Base-by-base conservation (phyloP, 352 stramenopile species). In the Thalassiosira exigua region DNA sequence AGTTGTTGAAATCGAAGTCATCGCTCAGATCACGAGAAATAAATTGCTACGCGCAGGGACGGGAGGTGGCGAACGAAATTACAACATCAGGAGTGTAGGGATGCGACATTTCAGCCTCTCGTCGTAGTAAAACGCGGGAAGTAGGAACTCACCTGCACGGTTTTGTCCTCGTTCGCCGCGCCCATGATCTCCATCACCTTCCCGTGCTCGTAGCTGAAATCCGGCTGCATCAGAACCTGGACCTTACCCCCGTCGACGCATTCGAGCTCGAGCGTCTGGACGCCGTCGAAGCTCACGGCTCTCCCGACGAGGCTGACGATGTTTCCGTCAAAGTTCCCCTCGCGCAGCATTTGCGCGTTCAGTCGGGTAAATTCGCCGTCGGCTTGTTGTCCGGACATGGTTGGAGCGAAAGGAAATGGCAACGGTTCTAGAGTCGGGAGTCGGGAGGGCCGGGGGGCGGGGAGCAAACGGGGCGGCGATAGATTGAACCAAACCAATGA, bases 131-230 rank as follows among this genome's bases (percentile, higher is more conserved):
- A 72, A n/a, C 5, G 14, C 17, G 0, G 58, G 39, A 42, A 27
- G 50, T 4, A 56, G 4, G 69, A 12, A 80, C 85, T 36, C 67
- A 91, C 85, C 67, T 81, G 79, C 65, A 89, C 26, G 36, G 51
- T 67, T 0, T 71, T 80, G 14, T 66, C 65, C 11, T 71, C 65
- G 24, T 72, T 29, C 4, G 75, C 77, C 30, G 71, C 54, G 48
- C 86, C 84, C 65, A 92, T 86, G 12, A 91, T 82, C 44, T 92
- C 86, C 50, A 86, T 39, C 19, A 67, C 61, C 56, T 67, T 77
- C 12, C 80, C 77, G 1, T 72, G 77, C 32, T 66, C 30, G 30
- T 77, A 80, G 1, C 69, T n/a, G 14, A 81, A 81, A 36, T 81
- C 69, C 12, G 64, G 24, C 1, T 84, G 64, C 2, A 58, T 57